phyloP scores from a whole-genome alignment of 129 eudicot genomes.

The Centaurea solstitialis region DNA sequence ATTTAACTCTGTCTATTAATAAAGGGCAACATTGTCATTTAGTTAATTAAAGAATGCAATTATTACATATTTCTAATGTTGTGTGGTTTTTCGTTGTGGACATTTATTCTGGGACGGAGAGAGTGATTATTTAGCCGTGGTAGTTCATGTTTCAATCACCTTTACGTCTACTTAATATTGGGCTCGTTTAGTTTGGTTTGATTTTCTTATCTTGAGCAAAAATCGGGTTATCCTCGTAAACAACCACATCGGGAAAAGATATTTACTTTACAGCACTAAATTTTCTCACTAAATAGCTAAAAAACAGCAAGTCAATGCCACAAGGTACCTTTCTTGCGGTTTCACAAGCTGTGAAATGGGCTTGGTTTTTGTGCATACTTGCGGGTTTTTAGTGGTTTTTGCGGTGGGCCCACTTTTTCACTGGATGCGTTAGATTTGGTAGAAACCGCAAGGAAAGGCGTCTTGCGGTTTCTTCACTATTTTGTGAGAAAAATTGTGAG shows the following conservation, averaged over 20 bases:
- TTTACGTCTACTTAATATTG: neutral
- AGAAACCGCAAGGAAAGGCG: too few species aligned
- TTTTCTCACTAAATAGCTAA: neutral
- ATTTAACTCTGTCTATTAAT: neutral
- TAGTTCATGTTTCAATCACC: neutral
- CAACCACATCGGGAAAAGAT: neutral
- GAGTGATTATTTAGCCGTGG: neutral
- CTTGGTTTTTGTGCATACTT: too few species aligned
- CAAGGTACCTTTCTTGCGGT: too few species aligned
- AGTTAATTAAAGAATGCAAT: neutral
- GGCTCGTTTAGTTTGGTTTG: neutral
- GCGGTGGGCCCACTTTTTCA: neutral
- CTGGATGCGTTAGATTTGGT: neutral
- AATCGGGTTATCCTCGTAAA: neutral
- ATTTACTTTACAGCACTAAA: neutral
- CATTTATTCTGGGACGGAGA: neutral
- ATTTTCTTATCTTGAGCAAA: too few species aligned
- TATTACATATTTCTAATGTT: neutral
- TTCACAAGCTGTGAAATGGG: too few species aligned
- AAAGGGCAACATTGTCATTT: neutral
- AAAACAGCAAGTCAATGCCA: neutral
- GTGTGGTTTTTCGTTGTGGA: neutral
- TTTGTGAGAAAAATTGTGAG: neutral
- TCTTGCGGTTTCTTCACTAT: neutral
- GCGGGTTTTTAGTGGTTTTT: neutral